Evolutionary conservation across 768 basidiomycete species (phyloP).

Genomic region (Hygrophoropsis aurantiaca): DNA sequence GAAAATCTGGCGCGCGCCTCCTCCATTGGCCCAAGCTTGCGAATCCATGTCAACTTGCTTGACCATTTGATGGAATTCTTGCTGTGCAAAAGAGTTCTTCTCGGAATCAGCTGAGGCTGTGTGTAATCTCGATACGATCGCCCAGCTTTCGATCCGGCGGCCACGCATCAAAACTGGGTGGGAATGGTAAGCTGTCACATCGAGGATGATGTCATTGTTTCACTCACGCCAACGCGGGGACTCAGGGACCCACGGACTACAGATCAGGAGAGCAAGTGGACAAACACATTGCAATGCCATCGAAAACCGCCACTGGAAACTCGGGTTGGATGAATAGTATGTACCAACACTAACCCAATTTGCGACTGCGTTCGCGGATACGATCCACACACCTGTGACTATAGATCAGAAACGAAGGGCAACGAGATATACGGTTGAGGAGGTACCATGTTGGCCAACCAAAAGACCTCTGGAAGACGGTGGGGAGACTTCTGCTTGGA

Average conservation of each 20-base stretch:
- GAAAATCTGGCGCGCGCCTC: conserved; percentile 2
- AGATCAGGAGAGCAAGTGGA: too few species aligned
- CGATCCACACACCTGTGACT: not conserved
- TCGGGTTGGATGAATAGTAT: too few species aligned
- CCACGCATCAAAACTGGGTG: too few species aligned
- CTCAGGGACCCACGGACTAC: too few species aligned
- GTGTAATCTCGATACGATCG: not conserved
- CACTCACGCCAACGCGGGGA: too few species aligned
- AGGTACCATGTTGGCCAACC: not conserved
- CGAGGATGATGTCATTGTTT: too few species aligned
- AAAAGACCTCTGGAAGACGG: not conserved
- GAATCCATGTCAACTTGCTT: conserved; percentile 5
- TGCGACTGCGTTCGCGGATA: not conserved
- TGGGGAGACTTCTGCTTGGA: not conserved
- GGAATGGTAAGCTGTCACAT: too few species aligned
- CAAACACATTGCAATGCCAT: too few species aligned
- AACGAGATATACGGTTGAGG: not conserved
- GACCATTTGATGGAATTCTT: conserved; percentile 7
- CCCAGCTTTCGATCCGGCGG: not conserved
- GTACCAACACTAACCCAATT: not conserved
- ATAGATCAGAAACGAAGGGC: not conserved
- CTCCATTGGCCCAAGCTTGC: conserved; percentile 3
- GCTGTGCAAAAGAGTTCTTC: not conserved
- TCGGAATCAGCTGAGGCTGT: not conserved
- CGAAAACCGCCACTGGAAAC: too few species aligned